Percentiles rank a stretch among this genome's conserved stretches.
phyloP scores from a whole-genome alignment of 2,329 filamentous ascomycete species.

The Colletotrichum liaoningense region DNA sequence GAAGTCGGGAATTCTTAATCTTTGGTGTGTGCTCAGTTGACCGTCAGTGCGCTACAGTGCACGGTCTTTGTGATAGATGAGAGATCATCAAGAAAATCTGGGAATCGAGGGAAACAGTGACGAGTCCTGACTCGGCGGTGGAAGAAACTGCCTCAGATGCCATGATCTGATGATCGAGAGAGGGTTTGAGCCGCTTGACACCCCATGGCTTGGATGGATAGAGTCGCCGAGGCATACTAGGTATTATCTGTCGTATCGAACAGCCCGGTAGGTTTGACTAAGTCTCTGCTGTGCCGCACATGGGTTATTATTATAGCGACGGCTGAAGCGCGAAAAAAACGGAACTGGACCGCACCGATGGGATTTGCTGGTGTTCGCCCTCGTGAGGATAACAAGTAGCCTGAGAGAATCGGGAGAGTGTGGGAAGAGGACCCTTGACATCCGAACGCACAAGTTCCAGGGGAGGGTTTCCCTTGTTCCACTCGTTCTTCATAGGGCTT shows the following conservation, averaged over 20 bases:
- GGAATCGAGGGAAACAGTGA: background rate
- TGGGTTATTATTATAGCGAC: background rate
- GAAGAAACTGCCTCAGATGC: background rate
- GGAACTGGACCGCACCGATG: slow-evolving; percentile 14
- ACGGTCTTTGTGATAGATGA: slow-evolving; percentile 12
- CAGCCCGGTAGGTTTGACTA: background rate
- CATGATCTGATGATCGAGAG: background rate
- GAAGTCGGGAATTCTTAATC: slow-evolving; percentile 5
- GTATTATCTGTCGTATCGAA: background rate
- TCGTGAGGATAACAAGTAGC: background rate
- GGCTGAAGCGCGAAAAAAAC: slow-evolving; percentile 5
- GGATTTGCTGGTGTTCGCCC: background rate
- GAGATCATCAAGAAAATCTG: slow-evolving; percentile 6
- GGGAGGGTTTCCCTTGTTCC: background rate
- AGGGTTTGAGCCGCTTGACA: background rate
- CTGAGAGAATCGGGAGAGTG: slow-evolving; percentile 5
- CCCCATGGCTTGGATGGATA: background rate
- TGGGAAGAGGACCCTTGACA: background rate
- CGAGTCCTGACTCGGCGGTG: background rate
- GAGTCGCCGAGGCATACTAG: background rate
- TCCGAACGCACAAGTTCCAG: slow-evolving; percentile 1
- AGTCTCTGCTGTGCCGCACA: background rate
- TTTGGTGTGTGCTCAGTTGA: background rate
- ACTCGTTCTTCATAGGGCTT: slow-evolving; percentile 24
- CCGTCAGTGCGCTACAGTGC: background rate